These are phyloP conservation scores for Phlyctochytrium planicorne DNA, from an alignment of 192 early-diverging fungal genomes.

Conservation along the genomic window DNA sequence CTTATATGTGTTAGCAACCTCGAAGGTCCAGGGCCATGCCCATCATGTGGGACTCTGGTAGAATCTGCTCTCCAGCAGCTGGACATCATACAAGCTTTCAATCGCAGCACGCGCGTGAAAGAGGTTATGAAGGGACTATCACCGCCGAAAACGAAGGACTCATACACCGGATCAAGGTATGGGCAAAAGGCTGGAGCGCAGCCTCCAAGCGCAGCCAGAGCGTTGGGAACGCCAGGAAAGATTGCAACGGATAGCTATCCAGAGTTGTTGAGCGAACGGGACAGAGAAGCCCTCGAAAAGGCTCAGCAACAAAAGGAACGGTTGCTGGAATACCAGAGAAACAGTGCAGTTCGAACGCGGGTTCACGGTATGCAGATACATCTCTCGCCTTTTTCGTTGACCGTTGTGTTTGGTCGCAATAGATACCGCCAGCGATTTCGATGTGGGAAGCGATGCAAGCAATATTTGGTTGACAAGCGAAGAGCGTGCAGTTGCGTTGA, in stretches of 20 bases:
- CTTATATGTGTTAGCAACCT: conserved; percentile 13
- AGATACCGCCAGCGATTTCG: conserved; percentile 49
- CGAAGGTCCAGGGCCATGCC: conserved; percentile 47
- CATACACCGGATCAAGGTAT: conserved; percentile 27
- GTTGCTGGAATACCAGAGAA: conserved; percentile 44
- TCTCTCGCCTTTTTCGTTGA: not conserved
- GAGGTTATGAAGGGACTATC: conserved; percentile 1
- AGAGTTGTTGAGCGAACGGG: conserved; percentile 33
- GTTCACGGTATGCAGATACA: conserved; percentile 41
- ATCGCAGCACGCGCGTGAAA: not conserved
- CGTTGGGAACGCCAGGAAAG: conserved; percentile 5
- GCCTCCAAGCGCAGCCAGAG: conserved; percentile 17
- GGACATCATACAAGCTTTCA: conserved; percentile 24
- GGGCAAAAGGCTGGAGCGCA: conserved; percentile 28
- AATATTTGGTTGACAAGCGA: conserved; percentile 52
- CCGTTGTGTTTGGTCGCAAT: not conserved
- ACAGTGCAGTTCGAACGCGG: conserved; percentile 40
- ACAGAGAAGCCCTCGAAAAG: conserved; percentile 19
- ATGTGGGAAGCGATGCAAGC: conserved; percentile 25
- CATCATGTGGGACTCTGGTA: conserved; percentile 40
- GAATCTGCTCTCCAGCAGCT: conserved; percentile 40
- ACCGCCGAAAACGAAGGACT: conserved; percentile 13
- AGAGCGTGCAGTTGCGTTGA: conserved; percentile 43
- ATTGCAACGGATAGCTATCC: conserved; percentile 26
- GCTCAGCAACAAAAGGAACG: conserved; percentile 41